phyloP scores from a whole-genome alignment of 495 filamentous ascomycete genomes.

The Penicillium coprophilum region DNA sequence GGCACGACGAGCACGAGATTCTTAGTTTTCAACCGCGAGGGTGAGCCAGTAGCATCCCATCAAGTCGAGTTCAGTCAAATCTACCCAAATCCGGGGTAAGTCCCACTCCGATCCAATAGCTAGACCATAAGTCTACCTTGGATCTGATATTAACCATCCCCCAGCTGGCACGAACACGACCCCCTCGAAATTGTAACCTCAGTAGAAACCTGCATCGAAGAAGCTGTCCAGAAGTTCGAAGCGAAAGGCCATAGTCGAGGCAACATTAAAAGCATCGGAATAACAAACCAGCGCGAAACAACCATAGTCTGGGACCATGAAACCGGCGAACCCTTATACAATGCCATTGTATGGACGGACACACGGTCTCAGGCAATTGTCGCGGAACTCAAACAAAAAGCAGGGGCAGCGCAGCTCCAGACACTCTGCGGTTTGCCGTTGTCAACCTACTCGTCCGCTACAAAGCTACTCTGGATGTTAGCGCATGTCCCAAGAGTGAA shows the following conservation, averaged over 20 bases:
- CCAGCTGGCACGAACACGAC: slow-evolving; percentile 92
- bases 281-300: slow-evolving; percentile 96
- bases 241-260: slow-evolving; percentile 62
- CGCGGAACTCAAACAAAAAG: slow-evolving; percentile 65
- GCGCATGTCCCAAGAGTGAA: slow-evolving; percentile 69
- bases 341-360: slow-evolving; percentile 94
- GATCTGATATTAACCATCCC: slow-evolving; percentile 4
- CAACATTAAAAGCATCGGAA: slow-evolving; percentile 79
- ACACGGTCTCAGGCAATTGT: slow-evolving; percentile 80
- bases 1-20: slow-evolving; percentile 93
- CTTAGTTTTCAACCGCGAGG: slow-evolving; percentile 79
- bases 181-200: slow-evolving; percentile 74
- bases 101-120: slow-evolving; percentile 9
- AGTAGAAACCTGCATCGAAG: slow-evolving; percentile 80
- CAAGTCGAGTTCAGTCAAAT: slow-evolving; percentile 90
- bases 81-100: slow-evolving; percentile 87
- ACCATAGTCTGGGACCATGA: slow-evolving; percentile 87
- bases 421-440: slow-evolving; percentile 83
- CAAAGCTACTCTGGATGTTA: slow-evolving; percentile 88
- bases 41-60: slow-evolving; percentile 79
- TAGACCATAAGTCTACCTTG: neutral
- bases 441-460: slow-evolving; percentile 89
- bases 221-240: slow-evolving; percentile 69
- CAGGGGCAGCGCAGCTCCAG: slow-evolving; percentile 63
- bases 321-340: slow-evolving; percentile 82